Conservation (phyloP, 2,329 filamentous ascomycete species). For the Colletotrichum sp. region DNA sequence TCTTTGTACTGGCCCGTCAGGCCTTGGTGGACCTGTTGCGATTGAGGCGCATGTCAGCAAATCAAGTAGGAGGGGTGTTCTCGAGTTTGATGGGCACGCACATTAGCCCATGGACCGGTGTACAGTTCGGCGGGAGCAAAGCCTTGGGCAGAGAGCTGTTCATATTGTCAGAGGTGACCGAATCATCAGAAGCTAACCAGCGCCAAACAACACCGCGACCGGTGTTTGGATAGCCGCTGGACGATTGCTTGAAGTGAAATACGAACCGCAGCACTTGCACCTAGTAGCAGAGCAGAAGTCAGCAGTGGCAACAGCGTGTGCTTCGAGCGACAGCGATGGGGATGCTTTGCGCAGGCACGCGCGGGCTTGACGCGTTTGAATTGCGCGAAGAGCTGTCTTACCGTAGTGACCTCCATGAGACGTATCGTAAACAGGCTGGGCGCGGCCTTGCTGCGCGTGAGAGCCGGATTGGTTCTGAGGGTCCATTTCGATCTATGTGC, state of each 20-base stretch:
- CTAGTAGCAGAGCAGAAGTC: constrained; percentile 40
- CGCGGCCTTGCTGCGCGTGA: constrained; percentile 56
- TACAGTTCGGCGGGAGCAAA: constrained; percentile 94
- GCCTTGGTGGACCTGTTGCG: constrained; percentile 89
- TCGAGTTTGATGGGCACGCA: constrained; percentile 45
- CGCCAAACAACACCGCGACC: neutral
- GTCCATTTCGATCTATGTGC: constrained; percentile 36
- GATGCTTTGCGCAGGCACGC: neutral
- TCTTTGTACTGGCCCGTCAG: constrained; percentile 92
- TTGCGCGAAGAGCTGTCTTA: constrained; percentile 43
- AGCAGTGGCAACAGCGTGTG: constrained; percentile 20
- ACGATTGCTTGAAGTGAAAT: neutral
- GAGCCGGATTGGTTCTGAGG: constrained; percentile 33
- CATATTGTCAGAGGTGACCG: neutral
- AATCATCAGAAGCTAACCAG: neutral
- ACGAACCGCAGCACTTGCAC: constrained; percentile 72
- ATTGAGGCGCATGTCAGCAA: neutral
- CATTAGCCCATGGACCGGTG: constrained; percentile 94
- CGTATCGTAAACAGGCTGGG: constrained; percentile 74
- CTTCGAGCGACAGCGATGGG: neutral
- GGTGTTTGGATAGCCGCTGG: neutral
- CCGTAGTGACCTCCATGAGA: constrained; percentile 80
- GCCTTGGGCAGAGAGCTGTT: constrained; percentile 81
- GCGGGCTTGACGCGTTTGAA: constrained; percentile 10
- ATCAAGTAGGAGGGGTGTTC: neutral